Evolutionary conservation across 345 rosid genomes (phyloP).

Genomic region (Kernera saxatilis): DNA sequence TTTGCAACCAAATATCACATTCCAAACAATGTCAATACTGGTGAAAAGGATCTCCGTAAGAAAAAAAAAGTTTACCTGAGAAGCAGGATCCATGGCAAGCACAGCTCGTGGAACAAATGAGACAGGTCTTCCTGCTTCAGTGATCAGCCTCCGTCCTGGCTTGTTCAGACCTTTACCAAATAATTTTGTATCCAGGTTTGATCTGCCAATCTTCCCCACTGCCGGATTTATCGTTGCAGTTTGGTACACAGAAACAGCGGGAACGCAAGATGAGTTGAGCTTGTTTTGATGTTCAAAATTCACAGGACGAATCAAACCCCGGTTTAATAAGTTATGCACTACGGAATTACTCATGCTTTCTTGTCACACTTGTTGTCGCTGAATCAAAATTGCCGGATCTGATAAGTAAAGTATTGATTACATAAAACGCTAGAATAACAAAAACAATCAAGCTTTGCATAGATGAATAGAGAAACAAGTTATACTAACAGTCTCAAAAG

Average conservation of each 20-base stretch:
- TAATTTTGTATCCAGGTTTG: conserved; percentile 37
- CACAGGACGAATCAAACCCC: conserved; percentile 53
- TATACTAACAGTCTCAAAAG: neutral
- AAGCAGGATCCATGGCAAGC: conserved; percentile 62
- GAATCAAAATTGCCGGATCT: conserved; percentile 39
- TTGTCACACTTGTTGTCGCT: conserved; percentile 35
- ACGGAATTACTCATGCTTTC: conserved; percentile 66
- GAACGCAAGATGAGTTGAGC: conserved; percentile 42
- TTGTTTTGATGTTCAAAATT: conserved; percentile 58
- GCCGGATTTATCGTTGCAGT: conserved; percentile 37
- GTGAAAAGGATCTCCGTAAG: neutral
- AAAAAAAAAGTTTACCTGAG: conserved; percentile 42
- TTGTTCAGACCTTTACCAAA: conserved; percentile 39
- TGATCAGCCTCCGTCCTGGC: conserved; percentile 30
- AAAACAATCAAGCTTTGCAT: conserved; percentile 7
- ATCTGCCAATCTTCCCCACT: conserved; percentile 28
- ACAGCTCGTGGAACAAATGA: conserved; percentile 53
- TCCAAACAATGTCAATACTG: neutral
- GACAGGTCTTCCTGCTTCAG: conserved; percentile 34
- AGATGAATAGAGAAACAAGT: conserved; percentile 4
- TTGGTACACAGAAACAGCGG: conserved; percentile 41
- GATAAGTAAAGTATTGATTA: conserved; percentile 20
- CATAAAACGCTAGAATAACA: neutral
- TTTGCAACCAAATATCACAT: neutral
- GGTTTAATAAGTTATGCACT: conserved; percentile 49